These are phyloP conservation scores for Penicillium silybi DNA, from an alignment of 495 filamentous ascomycete genomes.

Conservation along the genomic window DNA sequence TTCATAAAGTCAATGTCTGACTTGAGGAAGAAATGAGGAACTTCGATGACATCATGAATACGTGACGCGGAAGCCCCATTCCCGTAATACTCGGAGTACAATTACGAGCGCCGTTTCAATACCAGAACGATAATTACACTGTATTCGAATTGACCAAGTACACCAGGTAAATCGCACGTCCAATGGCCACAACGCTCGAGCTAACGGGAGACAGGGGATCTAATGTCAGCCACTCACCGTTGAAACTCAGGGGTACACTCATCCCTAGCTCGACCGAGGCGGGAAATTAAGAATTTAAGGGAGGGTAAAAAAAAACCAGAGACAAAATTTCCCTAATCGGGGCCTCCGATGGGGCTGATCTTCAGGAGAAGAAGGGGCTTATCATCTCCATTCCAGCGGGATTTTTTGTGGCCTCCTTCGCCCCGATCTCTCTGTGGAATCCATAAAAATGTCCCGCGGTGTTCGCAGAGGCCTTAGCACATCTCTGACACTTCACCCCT, in stretches of 20 bases:
- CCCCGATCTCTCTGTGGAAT: neutral
- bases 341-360: conserved; percentile 13
- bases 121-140: neutral
- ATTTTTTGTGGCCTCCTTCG: neutral
- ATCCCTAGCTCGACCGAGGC: neutral
- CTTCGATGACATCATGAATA: conserved; percentile 27
- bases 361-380: conserved; percentile 24
- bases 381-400: conserved; percentile 14
- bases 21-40: neutral
- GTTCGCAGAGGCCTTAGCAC: neutral
- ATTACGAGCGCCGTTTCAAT: neutral
- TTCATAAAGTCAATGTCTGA: neutral
- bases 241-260: conserved; percentile 10
- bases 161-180: neutral
- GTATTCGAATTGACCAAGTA: neutral
- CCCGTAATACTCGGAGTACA: neutral
- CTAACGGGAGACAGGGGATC: conserved; percentile 16
- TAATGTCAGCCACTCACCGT: conserved; percentile 11
- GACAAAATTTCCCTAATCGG: neutral
- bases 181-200: neutral
- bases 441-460: neutral
- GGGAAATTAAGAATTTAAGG: neutral
- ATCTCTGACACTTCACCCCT: neutral
- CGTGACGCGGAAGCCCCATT: conserved; percentile 1
- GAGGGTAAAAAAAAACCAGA: neutral